These are phyloP conservation scores for Chalciporus pseudorubinellus DNA, from an alignment of 768 basidiomycete genomes.

Conservation along the genomic window DNA sequence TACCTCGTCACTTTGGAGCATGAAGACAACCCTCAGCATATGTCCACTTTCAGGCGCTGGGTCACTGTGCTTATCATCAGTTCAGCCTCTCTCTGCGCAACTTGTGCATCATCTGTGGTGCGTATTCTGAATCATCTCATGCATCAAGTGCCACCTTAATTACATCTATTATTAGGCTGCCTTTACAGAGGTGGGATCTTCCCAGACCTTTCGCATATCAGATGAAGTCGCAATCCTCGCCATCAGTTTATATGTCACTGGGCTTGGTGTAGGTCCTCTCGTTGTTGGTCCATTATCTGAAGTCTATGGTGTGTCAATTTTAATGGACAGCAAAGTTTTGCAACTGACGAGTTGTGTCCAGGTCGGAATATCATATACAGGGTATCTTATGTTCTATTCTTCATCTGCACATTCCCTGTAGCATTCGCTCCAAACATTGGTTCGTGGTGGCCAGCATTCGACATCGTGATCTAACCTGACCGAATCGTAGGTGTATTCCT, in stretches of 20 bases:
- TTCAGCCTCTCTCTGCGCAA: constrained; percentile 47
- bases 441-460: constrained; percentile 16
- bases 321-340: neutral
- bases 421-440: constrained; percentile 70
- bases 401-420: constrained; percentile 65
- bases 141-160: neutral
- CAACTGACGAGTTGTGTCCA: constrained; percentile 15
- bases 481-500: constrained; percentile 51
- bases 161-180: constrained; percentile 41
- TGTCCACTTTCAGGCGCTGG: constrained; percentile 46
- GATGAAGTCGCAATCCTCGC: constrained; percentile 49
- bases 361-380: constrained; percentile 66
- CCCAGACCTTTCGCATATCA: constrained; percentile 50
- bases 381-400: constrained; percentile 57
- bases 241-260: constrained; percentile 45
- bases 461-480: neutral
- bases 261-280: constrained; percentile 34
- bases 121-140: constrained; percentile 19
- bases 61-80: constrained; percentile 45
- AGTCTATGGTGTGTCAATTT: constrained; percentile 23
- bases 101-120: constrained; percentile 57
- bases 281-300: constrained; percentile 45
- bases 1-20: constrained; percentile 38
- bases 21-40: constrained; percentile 42
- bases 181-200: constrained; percentile 60